Evolutionary conservation across 352 stramenopile genomes (phyloP).

Genomic region (Peronospora tabacina): DNA sequence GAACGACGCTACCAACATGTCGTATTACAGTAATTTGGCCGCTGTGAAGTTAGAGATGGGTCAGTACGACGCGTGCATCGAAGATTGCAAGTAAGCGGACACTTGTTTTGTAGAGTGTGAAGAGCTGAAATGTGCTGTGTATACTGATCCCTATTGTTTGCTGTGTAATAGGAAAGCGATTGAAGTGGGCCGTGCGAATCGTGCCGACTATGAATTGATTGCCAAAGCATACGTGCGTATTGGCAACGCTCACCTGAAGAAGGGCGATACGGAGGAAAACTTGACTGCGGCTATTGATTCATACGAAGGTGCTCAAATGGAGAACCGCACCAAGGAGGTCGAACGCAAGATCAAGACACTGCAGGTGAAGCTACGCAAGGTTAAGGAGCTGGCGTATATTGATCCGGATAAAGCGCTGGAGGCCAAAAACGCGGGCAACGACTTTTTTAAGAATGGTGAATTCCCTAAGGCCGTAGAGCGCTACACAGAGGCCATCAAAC

Average conservation of each 20-base stretch:
- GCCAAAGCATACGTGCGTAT: constrained; percentile 94
- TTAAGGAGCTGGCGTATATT: constrained; percentile 91
- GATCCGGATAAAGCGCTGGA: constrained; percentile 95
- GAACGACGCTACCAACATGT: constrained; percentile 94
- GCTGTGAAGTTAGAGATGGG: constrained; percentile 96
- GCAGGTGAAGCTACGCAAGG: constrained; percentile 93
- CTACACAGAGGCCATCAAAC: constrained; percentile 98
- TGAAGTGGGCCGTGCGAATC: constrained; percentile 91
- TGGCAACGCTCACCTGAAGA: constrained; percentile 95
- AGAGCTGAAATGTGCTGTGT: background rate
- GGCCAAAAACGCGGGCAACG: constrained; percentile 98
- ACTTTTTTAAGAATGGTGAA: constrained; percentile 93
- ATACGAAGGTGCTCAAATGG: constrained; percentile 83
- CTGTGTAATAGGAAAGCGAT: constrained; percentile 80
- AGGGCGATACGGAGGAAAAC: constrained; percentile 85
- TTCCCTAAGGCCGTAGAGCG: constrained; percentile 90
- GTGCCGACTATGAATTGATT: constrained; percentile 93
- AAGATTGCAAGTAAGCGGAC: constrained; percentile 76
- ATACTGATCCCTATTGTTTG: background rate
- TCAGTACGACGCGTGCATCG: constrained; percentile 92
- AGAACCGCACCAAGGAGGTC: constrained; percentile 88
- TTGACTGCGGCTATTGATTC: constrained; percentile 75
- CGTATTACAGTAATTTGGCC: constrained; percentile 96
- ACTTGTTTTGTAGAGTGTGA: constrained; percentile 1
- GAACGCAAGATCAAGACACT: constrained; percentile 94